These are phyloP conservation scores for Candida chauliodis DNA, from an alignment of 805 yeast species.

Conservation along the genomic window DNA sequence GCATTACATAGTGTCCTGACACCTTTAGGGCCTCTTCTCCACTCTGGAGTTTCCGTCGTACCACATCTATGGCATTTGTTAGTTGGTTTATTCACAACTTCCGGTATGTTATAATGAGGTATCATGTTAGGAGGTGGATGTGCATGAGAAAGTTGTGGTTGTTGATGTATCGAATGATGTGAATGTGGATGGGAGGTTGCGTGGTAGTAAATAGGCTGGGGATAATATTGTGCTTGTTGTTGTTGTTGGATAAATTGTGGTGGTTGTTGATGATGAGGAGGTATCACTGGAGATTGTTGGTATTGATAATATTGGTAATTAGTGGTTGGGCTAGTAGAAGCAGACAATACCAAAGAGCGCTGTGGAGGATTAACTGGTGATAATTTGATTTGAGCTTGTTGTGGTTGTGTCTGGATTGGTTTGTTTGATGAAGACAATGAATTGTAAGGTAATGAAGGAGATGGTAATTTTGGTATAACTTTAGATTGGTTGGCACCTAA, in stretches of 20 bases:
- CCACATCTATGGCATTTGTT: slow-evolving; percentile 44
- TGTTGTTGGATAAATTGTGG: slow-evolving; percentile 2
- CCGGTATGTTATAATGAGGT: slow-evolving; percentile 19
- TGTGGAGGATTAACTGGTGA: slow-evolving; percentile 7
- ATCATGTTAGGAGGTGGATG: background rate
- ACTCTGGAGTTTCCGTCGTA: slow-evolving; percentile 73
- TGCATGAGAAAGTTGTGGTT: background rate
- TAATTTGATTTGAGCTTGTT: slow-evolving; percentile 11
- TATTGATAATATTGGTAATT: slow-evolving; percentile 9
- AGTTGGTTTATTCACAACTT: slow-evolving; percentile 28
- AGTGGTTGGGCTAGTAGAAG: slow-evolving; percentile 10
- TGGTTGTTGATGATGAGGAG: slow-evolving; percentile 7
- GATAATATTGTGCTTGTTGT: slow-evolving; percentile 2
- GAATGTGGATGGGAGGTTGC: slow-evolving; percentile 4
- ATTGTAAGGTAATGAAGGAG: slow-evolving; percentile 10
- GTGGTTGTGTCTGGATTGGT: slow-evolving; percentile 10
- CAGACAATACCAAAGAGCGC: slow-evolving; percentile 10
- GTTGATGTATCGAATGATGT: slow-evolving; percentile 4
- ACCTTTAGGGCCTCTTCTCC: slow-evolving; percentile 90
- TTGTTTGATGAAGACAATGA: background rate
- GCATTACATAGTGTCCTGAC: slow-evolving; percentile 85
- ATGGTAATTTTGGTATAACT: slow-evolving; percentile 6
- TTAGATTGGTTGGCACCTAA: slow-evolving; percentile 5
- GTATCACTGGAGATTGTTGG: slow-evolving; percentile 1
- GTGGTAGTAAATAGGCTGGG: slow-evolving; percentile 7